Evolutionary conservation across 345 rosid genomes (phyloP).

Genomic region (Eucalyptus pauciflora): DNA sequence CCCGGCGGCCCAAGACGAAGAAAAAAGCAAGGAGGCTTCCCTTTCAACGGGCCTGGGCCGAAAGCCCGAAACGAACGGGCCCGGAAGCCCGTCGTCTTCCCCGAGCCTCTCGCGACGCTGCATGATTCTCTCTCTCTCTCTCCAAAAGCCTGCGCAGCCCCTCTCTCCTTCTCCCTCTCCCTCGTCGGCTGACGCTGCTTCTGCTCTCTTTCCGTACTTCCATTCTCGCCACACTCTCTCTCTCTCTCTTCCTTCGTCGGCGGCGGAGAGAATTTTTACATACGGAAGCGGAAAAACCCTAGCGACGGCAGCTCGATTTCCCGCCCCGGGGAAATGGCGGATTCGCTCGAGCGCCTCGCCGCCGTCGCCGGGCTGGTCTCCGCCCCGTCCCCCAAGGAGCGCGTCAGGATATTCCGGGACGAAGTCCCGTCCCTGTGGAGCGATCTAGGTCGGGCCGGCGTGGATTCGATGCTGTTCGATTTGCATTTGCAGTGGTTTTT

Average conservation of each 20-base stretch:
- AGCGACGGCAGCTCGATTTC: background rate
- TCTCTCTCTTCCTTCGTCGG: too few species aligned
- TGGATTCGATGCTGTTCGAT: background rate
- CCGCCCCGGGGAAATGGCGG: constrained; percentile 26
- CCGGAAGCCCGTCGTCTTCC: background rate
- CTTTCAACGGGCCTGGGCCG: background rate
- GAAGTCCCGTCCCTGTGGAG: constrained; percentile 42
- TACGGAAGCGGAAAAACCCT: background rate
- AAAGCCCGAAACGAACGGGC: background rate
- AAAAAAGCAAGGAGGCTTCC: background rate
- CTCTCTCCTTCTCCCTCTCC: background rate
- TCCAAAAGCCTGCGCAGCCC: background rate
- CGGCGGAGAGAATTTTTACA: too few species aligned
- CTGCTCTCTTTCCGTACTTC: background rate
- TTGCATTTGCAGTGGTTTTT: background rate
- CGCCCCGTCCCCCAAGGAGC: constrained; percentile 48
- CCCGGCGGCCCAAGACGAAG: background rate
- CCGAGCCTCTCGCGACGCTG: background rate
- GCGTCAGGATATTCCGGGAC: constrained; percentile 58
- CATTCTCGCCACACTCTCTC: background rate
- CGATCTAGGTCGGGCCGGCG: constrained; percentile 24
- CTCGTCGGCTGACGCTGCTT: background rate
- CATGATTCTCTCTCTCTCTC: background rate
- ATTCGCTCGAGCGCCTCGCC: constrained; percentile 37
- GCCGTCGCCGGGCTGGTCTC: constrained; percentile 49